A percentile compares a stretch with the other conserved stretches of the same genome.
phyloP scores from a whole-genome alignment of 176 grass and related monocot genomes.

The Puya raimondii region DNA sequence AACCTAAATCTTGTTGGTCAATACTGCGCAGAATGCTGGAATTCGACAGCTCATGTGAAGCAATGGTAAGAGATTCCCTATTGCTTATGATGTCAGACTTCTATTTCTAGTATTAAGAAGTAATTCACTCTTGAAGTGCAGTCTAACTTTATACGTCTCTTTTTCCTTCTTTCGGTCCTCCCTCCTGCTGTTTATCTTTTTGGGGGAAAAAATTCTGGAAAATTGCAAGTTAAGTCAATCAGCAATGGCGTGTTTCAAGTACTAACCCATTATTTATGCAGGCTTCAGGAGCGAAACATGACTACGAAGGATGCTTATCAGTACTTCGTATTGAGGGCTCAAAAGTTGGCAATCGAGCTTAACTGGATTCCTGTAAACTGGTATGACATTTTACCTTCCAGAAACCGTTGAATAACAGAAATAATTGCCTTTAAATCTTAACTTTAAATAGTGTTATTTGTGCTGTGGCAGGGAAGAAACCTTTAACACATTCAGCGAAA shows the following conservation, averaged over 20 bases:
- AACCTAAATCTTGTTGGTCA: not conserved
- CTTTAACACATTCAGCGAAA: slow-evolving; percentile 77
- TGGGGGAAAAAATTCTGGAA: too few relatives aligned
- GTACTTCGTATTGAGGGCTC: slow-evolving; percentile 88
- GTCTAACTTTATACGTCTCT: too few relatives aligned
- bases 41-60: slow-evolving; percentile 64
- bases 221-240: too few relatives aligned
- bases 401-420: not conserved
- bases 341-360: slow-evolving; percentile 68
- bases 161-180: too few relatives aligned
- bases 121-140: too few relatives aligned
- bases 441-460: not conserved
- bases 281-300: slow-evolving; percentile 73
- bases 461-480: slow-evolving; percentile 81
- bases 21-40: slow-evolving; percentile 75
- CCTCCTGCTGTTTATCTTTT: too few relatives aligned
- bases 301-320: slow-evolving; percentile 88
- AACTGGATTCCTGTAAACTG: slow-evolving; percentile 89
- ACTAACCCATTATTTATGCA: slow-evolving; percentile 13
- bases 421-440: not conserved
- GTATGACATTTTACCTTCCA: slow-evolving; percentile 20
- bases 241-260: not conserved
- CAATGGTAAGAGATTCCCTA: slow-evolving; percentile 65
- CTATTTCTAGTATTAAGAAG: too few relatives aligned
- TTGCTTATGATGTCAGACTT: slow-evolving; percentile 9